Evolutionary conservation across 2,329 filamentous ascomycete genomes (phyloP), one percentile per base, ranked within the genome.

Genomic region (Cladophialophora bantiana): DNA sequence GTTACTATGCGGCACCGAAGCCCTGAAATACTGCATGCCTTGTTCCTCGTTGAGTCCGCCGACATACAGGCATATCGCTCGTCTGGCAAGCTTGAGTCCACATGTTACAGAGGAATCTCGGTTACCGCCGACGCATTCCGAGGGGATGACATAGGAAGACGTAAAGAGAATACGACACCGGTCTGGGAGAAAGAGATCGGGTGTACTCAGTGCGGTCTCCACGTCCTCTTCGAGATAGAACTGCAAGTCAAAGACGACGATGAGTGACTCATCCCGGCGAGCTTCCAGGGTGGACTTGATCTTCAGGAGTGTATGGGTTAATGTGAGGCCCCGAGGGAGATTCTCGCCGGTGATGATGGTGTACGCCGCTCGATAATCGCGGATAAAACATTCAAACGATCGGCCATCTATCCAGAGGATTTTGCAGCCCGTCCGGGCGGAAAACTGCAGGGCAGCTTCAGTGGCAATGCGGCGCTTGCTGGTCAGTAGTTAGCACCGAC

Each of bases 401-500:
- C 59, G 55, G 6, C 55, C 66, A 20, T 68, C 60, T n/a, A 65
- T 50, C 50, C 65, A 57, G 7, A 68, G 42, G 32, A 68, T n/a
- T n/a, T 60, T 68, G 34, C 66, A 59, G 7, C 62, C 62, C 13
- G 64, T 59, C 6, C 32, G 7, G 26, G 57, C 34, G 18, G 56
- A 64, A 36, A 68, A 65, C 36, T 68, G 42, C 13, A 59, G 34
- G 15, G 66, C 66, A n/a, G 66, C 66, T 58, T 53, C 32, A 15
- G 36, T 68, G 12, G 66, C 66, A 40, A 68, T 68, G 18, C 52
- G 61, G 20, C 66, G 66, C 38, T 68, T 68, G 10, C 59, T 62
- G 59, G 2, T 31, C 40, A 15, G n/a, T 12, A 18, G 38, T 60
- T 50, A 60, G 55, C 32, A 20, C 40, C 10, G 15, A 12, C 3